Percentiles rank a stretch among this genome's conserved stretches.
Evolutionary conservation across 1,284 basidiomycete species (phyloP).

Genomic region (Leccinum fuscescens): DNA sequence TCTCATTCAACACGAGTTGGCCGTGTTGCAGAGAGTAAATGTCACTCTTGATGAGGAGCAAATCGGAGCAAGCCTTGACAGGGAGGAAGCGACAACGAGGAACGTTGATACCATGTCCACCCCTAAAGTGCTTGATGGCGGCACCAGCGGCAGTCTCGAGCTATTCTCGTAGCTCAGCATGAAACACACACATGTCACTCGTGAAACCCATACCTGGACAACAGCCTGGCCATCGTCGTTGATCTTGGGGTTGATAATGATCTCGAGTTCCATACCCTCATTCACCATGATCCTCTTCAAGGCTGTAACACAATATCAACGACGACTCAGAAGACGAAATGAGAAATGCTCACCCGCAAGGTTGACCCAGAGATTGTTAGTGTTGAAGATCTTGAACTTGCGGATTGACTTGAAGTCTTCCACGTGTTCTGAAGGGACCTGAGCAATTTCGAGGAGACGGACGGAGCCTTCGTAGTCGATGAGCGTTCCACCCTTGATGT

Average conservation of each 20-base stretch:
- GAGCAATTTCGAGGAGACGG: constrained; percentile 96
- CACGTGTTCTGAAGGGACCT: constrained; percentile 96
- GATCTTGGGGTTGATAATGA: constrained; percentile 94
- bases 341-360: constrained; percentile 54
- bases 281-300: constrained; percentile 94
- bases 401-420: constrained; percentile 97
- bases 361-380: constrained; percentile 98
- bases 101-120: constrained; percentile 96
- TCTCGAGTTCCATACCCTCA: constrained; percentile 89
- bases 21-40: constrained; percentile 96
- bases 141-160: constrained; percentile 98
- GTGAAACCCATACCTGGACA: constrained; percentile 47
- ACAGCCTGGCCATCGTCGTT: constrained; percentile 89
- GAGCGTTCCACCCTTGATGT: constrained; percentile 99
- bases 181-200: neutral
- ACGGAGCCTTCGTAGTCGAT: constrained; percentile 96
- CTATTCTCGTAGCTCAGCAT: constrained; percentile 42
- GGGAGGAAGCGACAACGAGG: constrained; percentile 97
- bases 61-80: constrained; percentile 88
- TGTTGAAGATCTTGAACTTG: constrained; percentile 97
- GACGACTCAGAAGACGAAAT: neutral
- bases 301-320: constrained; percentile 39
- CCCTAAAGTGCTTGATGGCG: constrained; percentile 96
- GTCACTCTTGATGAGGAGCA: constrained; percentile 95
- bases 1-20: constrained; percentile 87